Evolutionary conservation across 1,139 yeast species (phyloP).

Genomic region (Yamadazyma atlantica): DNA sequence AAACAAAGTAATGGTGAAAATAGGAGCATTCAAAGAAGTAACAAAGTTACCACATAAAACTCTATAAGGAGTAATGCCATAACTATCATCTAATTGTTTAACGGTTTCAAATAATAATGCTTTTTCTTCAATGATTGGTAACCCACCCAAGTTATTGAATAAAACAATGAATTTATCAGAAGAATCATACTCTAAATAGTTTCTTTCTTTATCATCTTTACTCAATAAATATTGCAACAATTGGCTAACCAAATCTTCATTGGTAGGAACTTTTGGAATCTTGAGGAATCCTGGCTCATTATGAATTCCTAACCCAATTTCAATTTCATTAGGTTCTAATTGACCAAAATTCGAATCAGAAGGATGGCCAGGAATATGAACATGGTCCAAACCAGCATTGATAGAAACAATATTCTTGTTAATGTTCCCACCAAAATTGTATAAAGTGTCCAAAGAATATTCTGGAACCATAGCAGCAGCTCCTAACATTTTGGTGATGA

Average conservation of each 20-base stretch:
- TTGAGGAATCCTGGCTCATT: slow-evolving; percentile 53
- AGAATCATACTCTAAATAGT: slow-evolving; percentile 38
- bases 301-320: slow-evolving; percentile 54
- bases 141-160: slow-evolving; percentile 54
- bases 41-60: slow-evolving; percentile 48
- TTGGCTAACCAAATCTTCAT: slow-evolving; percentile 37
- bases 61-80: slow-evolving; percentile 39
- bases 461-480: slow-evolving; percentile 39
- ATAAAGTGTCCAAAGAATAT: slow-evolving; percentile 32
- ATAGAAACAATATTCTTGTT: slow-evolving; percentile 44
- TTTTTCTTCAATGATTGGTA: slow-evolving; percentile 46
- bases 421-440: slow-evolving; percentile 34
- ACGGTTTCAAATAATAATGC: slow-evolving; percentile 20
- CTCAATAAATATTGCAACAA: slow-evolving; percentile 39
- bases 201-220: slow-evolving; percentile 37
- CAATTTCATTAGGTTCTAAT: slow-evolving; percentile 37
- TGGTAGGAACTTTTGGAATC: slow-evolving; percentile 39
- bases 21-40: slow-evolving; percentile 53
- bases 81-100: slow-evolving; percentile 31
- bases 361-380: slow-evolving; percentile 49
- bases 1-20: slow-evolving; percentile 48
- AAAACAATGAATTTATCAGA: slow-evolving; percentile 41
- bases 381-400: slow-evolving; percentile 53
- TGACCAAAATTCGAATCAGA: slow-evolving; percentile 28
- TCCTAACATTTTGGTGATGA: slow-evolving; percentile 46